Evolutionary conservation across 768 basidiomycete genomes (phyloP).

Genomic region (Ephemerocybe angulata): DNA sequence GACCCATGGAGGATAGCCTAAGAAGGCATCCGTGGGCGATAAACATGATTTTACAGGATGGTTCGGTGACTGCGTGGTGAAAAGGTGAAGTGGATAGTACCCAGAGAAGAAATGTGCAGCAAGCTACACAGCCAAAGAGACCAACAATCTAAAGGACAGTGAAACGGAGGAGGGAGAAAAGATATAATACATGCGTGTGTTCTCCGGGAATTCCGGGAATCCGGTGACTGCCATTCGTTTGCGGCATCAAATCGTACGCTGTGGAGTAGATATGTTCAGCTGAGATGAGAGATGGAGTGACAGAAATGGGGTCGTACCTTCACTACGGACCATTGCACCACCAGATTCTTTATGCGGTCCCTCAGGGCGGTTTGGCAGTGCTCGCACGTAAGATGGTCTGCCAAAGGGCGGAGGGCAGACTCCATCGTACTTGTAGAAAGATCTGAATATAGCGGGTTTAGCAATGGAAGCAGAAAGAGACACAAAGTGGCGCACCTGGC

Average conservation of each 20-base stretch:
- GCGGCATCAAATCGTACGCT: conserved; percentile 54
- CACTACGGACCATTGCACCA: conserved; percentile 75
- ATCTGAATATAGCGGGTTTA: conserved; percentile 41
- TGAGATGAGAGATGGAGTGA: conserved; percentile 5
- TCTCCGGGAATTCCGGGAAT: neutral
- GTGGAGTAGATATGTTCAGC: conserved; percentile 3
- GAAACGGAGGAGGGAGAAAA: no score
- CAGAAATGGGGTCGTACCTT: conserved; percentile 45
- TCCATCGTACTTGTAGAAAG: conserved; percentile 72
- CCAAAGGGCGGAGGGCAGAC: conserved; percentile 63
- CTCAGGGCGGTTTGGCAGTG: conserved; percentile 60
- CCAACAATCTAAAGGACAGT: no score
- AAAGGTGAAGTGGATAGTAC: no score
- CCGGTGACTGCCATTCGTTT: neutral
- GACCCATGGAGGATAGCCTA: neutral
- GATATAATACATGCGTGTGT: neutral
- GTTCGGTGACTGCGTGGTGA: no score
- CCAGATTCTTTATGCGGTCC: conserved; percentile 63
- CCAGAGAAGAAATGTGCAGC: no score
- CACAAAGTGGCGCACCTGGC: conserved; percentile 52
- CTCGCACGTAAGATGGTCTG: conserved; percentile 65
- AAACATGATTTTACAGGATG: no score
- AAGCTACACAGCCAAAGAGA: no score
- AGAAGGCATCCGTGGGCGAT: no score
- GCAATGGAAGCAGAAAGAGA: conserved; percentile 1